Evolutionary conservation across 2,329 filamentous ascomycete species (phyloP).

Genomic region (Aspergillus neotritici): DNA sequence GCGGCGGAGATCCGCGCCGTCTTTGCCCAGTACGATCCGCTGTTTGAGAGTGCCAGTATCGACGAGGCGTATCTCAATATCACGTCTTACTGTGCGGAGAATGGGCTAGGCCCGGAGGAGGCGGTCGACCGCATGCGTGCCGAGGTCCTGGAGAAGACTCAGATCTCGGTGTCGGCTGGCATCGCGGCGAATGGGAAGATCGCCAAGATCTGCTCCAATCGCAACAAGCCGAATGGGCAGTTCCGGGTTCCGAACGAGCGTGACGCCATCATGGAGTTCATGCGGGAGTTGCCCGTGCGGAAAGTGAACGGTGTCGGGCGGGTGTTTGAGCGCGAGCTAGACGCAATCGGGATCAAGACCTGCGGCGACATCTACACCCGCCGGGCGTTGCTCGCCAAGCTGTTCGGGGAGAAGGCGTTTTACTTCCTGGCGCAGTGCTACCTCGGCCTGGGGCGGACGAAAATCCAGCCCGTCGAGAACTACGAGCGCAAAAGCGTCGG

Average conservation of each 20-base stretch:
- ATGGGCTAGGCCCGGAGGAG: constrained; percentile 63
- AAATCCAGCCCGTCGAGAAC: constrained; percentile 78
- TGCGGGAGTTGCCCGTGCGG: constrained; percentile 73
- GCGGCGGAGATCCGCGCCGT: constrained; percentile 80
- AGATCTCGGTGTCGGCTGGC: constrained; percentile 86
- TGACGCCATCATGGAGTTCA: constrained; percentile 72
- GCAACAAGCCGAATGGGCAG: constrained; percentile 95
- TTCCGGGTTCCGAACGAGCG: constrained; percentile 70
- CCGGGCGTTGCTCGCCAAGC: constrained; percentile 63
- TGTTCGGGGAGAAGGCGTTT: constrained; percentile 90
- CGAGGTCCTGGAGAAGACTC: constrained; percentile 68
- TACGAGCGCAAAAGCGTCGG: constrained; percentile 91
- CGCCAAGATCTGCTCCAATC: constrained; percentile 91
- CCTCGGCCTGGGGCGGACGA: constrained; percentile 78
- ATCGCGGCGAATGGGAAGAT: constrained; percentile 90
- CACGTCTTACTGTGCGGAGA: constrained; percentile 71
- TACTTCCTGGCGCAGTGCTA: constrained; percentile 80
- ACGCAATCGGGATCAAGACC: constrained; percentile 78
- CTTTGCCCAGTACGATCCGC: constrained; percentile 77
- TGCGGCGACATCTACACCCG: constrained; percentile 82
- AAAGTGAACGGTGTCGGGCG: constrained; percentile 95
- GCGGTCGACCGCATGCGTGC: constrained; percentile 71
- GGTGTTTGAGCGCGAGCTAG: constrained; percentile 84
- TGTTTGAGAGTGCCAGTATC: constrained; percentile 89
- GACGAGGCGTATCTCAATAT: constrained; percentile 97